A percentile compares a stretch with the other conserved stretches of the same genome.
phyloP scores from a whole-genome alignment of 768 basidiomycete genomes.

The Tricholoma furcatifolium region DNA sequence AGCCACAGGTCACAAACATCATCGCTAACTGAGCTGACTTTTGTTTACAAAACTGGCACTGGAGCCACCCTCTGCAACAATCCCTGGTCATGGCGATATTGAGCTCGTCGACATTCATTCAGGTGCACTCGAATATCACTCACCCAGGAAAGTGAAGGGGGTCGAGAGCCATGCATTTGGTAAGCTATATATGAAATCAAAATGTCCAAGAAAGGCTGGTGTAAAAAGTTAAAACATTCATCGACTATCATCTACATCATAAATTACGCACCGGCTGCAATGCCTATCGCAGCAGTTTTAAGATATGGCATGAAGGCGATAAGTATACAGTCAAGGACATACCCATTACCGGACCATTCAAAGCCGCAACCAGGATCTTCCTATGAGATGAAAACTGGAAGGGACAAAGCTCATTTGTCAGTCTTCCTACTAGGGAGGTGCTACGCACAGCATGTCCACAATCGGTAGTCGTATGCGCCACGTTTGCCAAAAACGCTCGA shows the following conservation, averaged over 20 bases:
- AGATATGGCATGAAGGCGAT: background rate
- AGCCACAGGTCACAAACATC: background rate
- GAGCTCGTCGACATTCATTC: conserved; percentile 6
- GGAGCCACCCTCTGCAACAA: conserved; percentile 67
- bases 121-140: conserved; percentile 23
- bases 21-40: conserved; percentile 37
- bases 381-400: conserved; percentile 62
- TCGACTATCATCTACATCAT: background rate
- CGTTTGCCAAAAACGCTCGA: conserved; percentile 42
- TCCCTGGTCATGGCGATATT: conserved; percentile 35
- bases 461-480: conserved; percentile 55
- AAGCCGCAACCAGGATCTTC: conserved; percentile 67
- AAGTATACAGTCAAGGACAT: conserved; percentile 9
- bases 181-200: conserved; percentile 72
- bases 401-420: background rate
- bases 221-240: background rate
- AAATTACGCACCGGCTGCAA: conserved; percentile 52
- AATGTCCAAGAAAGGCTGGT: conserved; percentile 65
- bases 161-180: conserved; percentile 60
- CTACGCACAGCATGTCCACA: conserved; percentile 59
- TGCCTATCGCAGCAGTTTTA: conserved; percentile 39
- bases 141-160: conserved; percentile 64
- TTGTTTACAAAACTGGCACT: conserved; percentile 68
- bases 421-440: background rate
- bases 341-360: conserved; percentile 81